Evolutionary conservation across 164 flowering plant species (phyloP), one percentile per base, ranked within the genome.

Genomic region (Vitis rupestris): DNA sequence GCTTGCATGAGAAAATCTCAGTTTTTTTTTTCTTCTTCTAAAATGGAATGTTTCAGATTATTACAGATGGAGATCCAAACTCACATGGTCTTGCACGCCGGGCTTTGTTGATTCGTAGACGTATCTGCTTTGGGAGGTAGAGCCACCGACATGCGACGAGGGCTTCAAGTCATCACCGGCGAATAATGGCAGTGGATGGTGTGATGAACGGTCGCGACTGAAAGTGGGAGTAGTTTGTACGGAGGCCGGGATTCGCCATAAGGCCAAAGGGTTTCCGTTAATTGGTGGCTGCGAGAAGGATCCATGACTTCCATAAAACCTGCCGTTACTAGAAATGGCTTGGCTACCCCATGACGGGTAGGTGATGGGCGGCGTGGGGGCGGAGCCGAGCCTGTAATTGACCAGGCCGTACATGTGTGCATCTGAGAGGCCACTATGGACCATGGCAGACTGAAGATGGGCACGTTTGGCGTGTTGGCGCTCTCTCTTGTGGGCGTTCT

Each of bases 401-500:
- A 84, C 66, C 57, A 88, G 78, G 48, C 90, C 88, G 65, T 86
- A 89, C 62, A 82, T 54, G 19, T 85, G 89, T 3, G 86, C 82
- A 1, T 84, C 85, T 1, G 82, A 50, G 70, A 64, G 37, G 70
- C 70, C 56, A 57, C 68, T 72, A 66, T 86, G 85, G 3, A 81
- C 79, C 87, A 87, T 81, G 66, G 93, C 84, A 1, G 97, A 87
- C 70, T 90, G 97, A 27, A 92, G 90, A 63, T 88, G 93, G 9
- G 86, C 92, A 1, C 97, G 85, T 57, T 92, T 92, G 2, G 93
- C 97, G 69, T 89, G 90, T 67, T 92, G 98, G 10, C 97, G 83
- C 72, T 94, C 97, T 29, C 97, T 76, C 76, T 90, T 92, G 78
- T 94, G 98, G 0, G 98, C 98, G 81, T 94, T 94, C 65, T 94